A percentile compares a stretch with the other conserved stretches of the same genome.
Evolutionary conservation across 2,329 filamentous ascomycete species (phyloP).

Genomic region (Penicillium concentricum): DNA sequence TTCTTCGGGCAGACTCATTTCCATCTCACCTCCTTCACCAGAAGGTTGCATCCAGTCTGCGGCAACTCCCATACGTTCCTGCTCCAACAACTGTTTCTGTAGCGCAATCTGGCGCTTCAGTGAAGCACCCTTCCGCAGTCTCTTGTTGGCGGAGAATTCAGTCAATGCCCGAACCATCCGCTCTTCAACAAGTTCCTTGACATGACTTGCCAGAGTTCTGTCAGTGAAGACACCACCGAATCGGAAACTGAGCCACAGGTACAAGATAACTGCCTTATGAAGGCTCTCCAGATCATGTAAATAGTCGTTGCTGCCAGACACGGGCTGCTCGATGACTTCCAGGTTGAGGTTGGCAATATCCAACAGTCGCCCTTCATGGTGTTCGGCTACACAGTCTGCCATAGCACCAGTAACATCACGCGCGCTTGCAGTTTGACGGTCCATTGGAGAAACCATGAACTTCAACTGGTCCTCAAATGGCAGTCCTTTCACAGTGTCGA

Average conservation of each 20-base stretch:
- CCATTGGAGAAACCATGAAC: constrained; percentile 70
- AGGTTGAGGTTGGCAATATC: constrained; percentile 70
- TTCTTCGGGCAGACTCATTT: constrained; percentile 21
- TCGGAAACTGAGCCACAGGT: constrained; percentile 90
- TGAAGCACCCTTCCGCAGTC: constrained; percentile 40
- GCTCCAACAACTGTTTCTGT: constrained; percentile 35
- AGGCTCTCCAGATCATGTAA: constrained; percentile 70
- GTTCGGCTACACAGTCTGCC: constrained; percentile 67
- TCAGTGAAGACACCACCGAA: constrained; percentile 78
- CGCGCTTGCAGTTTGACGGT: constrained; percentile 48
- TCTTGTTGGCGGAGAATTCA: constrained; percentile 53
- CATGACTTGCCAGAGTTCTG: constrained; percentile 72
- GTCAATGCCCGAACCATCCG: constrained; percentile 66
- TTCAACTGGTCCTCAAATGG: constrained; percentile 71
- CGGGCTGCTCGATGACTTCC: constrained; percentile 64
- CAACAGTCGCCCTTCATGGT: constrained; percentile 66
- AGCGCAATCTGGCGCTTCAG: constrained; percentile 38
- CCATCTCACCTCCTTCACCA: constrained; percentile 5
- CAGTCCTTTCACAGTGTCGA: constrained; percentile 68
- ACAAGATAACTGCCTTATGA: constrained; percentile 79
- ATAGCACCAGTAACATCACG: constrained; percentile 59
- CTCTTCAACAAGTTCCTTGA: constrained; percentile 73
- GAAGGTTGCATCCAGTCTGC: constrained; percentile 16
- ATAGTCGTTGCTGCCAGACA: constrained; percentile 53
- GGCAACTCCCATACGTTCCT: constrained; percentile 27